Conservation (phyloP, 768 basidiomycete species). For the Suillus cothurnatus region DNA sequence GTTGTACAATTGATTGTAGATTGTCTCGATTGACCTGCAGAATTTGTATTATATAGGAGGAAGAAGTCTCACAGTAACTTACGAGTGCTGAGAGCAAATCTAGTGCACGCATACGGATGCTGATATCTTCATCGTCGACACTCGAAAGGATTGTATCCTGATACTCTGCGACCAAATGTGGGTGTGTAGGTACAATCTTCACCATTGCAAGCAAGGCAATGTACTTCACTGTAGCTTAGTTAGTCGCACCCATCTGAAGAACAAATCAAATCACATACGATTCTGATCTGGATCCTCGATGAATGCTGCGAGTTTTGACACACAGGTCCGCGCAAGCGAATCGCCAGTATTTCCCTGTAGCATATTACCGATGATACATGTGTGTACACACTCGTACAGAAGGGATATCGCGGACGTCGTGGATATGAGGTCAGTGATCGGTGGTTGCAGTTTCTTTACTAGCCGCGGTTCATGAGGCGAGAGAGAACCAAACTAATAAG, state of each 20-base stretch:
- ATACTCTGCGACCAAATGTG: constrained; percentile 87
- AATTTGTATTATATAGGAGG: not conserved
- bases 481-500: constrained; percentile 82
- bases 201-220: constrained; percentile 94
- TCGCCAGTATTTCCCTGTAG: constrained; percentile 77
- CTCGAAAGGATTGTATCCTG: constrained; percentile 90
- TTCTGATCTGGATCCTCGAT: constrained; percentile 95
- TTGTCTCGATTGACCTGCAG: constrained; percentile 79
- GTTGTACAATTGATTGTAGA: constrained; percentile 87
- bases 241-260: not conserved
- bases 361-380: constrained; percentile 98
- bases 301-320: constrained; percentile 91
- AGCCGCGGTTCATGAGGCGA: constrained; percentile 92
- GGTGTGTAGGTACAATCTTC: constrained; percentile 93
- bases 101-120: constrained; percentile 93
- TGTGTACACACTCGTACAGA: constrained; percentile 97
- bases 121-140: constrained; percentile 91
- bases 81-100: constrained; percentile 96
- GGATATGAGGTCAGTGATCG: constrained; percentile 93
- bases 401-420: constrained; percentile 95
- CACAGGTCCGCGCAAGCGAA: constrained; percentile 82
- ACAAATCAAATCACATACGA: constrained; percentile 52
- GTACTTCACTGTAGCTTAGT: constrained; percentile 78
- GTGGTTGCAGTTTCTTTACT: constrained; percentile 91
- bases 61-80: constrained; percentile 19